Base-by-base conservation (phyloP, 768 basidiomycete genomes). In the Lenzites betulinus region DNA sequence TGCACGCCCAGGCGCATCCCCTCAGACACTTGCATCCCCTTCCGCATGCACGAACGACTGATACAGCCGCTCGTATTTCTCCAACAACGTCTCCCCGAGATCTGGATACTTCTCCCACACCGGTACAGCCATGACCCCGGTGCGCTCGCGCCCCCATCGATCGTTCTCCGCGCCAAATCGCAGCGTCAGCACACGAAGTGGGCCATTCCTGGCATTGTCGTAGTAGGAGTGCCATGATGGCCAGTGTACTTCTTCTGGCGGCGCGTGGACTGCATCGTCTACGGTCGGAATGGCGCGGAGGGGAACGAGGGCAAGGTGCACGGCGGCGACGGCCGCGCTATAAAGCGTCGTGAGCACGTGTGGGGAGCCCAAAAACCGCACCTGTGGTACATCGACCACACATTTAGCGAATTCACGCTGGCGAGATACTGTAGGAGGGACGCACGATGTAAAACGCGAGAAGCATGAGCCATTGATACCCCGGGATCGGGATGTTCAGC, bases 321-420 rank as follows among this genome's bases (percentile, higher is more conserved):
- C 84, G 1, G 83, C 79, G 7, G 88, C 80, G 59, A 89, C 75
- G 4, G 92, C 88, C 11, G 86, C 86, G 67, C 87, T 87, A 74
- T 79, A 83, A 7, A 84, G 70, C 0, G 70, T 65, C 48, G 92
- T 88, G 15, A 84, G 76, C 65, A 91, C 90, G 66, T 89, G 75
- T 1, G 77, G 77, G 2, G 90, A 92, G 56, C 89, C 90, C 33
- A 86, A 69, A 23, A 81, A 69, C 18, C 92, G 89, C 30, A 79
- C 89, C 92, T 93, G 65, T 3, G 26, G 35, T 44, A n/a, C 25
- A 25, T 9, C 12, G 23, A 12, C 18, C n/a, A 2, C 13, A 46
- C 11, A 35, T 38, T 28, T 39, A 23, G 44, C 12, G 4, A n/a
- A 52, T 43, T 63, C 64, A 47, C 69, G 30, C 16, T n/a, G 54